Evolutionary conservation across 768 basidiomycete species (phyloP).

Genomic region (Megacollybia marginata): DNA sequence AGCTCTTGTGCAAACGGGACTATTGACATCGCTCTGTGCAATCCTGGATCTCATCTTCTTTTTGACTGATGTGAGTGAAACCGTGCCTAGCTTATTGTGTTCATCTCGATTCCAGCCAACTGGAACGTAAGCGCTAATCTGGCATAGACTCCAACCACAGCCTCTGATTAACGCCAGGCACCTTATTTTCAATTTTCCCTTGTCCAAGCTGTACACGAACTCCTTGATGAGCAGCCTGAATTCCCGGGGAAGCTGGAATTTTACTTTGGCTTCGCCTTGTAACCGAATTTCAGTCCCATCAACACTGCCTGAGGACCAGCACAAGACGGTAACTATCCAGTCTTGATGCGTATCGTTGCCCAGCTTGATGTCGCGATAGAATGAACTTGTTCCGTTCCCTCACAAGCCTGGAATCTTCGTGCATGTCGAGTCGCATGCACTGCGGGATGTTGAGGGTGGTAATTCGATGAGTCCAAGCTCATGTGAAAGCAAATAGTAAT

Average conservation of each 20-base stretch:
- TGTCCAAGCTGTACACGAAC: constrained; percentile 30
- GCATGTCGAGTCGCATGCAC: constrained; percentile 25
- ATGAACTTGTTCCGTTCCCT: neutral
- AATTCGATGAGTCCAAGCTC: neutral
- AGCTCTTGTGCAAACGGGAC: constrained; percentile 28
- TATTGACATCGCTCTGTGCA: constrained; percentile 24
- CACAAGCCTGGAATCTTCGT: constrained; percentile 11
- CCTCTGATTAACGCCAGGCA: constrained; percentile 9
- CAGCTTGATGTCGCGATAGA: neutral
- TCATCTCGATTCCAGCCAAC: constrained; percentile 2
- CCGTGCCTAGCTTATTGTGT: neutral
- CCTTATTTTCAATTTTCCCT: constrained; percentile 26
- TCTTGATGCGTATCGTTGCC: neutral
- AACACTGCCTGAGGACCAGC: too few relatives aligned
- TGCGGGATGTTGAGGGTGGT: constrained; percentile 13
- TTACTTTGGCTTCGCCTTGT: too few relatives aligned
- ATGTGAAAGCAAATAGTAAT: too few relatives aligned
- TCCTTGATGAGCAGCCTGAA: constrained; percentile 27
- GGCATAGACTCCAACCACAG: neutral
- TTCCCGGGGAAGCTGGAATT: constrained; percentile 23
- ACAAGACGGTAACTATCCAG: too few relatives aligned
- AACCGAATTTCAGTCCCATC: too few relatives aligned
- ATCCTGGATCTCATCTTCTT: constrained; percentile 22
- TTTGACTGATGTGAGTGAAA: constrained; percentile 10
- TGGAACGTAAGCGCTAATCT: constrained; percentile 4